These are phyloP conservation scores for Lasiodiplodia gonubiensis DNA, from an alignment of 2,329 filamentous ascomycete genomes.

Conservation along the genomic window DNA sequence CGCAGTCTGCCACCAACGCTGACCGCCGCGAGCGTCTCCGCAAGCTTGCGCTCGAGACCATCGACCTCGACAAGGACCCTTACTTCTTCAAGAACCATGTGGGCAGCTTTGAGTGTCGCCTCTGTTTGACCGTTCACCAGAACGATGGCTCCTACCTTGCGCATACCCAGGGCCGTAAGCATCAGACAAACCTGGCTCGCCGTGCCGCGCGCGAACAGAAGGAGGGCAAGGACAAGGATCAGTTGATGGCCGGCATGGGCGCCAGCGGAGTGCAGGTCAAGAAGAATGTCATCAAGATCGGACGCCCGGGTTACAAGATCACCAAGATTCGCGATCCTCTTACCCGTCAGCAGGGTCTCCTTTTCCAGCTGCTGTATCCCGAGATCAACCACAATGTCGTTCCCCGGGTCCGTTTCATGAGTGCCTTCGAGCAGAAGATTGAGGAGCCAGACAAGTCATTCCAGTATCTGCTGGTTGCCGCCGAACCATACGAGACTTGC, in stretches of 20 bases:
- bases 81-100: conserved; percentile 99
- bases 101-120: conserved; percentile 94
- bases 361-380: conserved; percentile 97
- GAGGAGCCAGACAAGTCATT: conserved; percentile 94
- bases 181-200: conserved; percentile 96
- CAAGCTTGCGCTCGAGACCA: conserved; percentile 97
- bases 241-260: conserved; percentile 76
- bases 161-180: conserved; percentile 97
- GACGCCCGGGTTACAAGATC: conserved; percentile 95
- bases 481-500: conserved; percentile 97
- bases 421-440: conserved; percentile 92
- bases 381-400: conserved; percentile 78
- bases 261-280: conserved; percentile 65
- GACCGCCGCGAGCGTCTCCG: conserved; percentile 96
- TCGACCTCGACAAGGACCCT: conserved; percentile 98
- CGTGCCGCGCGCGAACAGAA: conserved; percentile 95
- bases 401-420: conserved; percentile 95
- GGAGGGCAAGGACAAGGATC: conserved; percentile 75
- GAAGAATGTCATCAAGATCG: conserved; percentile 91
- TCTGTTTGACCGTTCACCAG: conserved; percentile 96
- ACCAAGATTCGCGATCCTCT: conserved; percentile 92
- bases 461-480: conserved; percentile 93
- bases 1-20: conserved; percentile 89
- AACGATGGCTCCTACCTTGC: conserved; percentile 99
- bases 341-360: conserved; percentile 83